A percentile compares a stretch with the other conserved stretches of the same genome.
phyloP scores from a whole-genome alignment of 768 basidiomycete genomes.

The Rhodotorula graminis region DNA sequence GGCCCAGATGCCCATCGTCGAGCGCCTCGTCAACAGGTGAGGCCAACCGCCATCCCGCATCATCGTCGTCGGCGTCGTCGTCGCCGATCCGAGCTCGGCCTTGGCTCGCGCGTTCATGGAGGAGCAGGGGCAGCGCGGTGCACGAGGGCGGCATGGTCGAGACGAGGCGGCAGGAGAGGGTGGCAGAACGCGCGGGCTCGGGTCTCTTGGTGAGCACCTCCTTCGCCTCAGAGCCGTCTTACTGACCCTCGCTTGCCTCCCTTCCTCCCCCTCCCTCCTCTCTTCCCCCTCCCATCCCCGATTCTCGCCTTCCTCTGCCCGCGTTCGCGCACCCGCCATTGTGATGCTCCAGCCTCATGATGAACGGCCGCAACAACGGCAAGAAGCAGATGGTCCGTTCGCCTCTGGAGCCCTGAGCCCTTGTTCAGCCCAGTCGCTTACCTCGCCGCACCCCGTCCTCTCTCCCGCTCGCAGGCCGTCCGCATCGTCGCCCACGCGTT shows the following conservation, averaged over 20 bases:
- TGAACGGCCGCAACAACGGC: slow-evolving; percentile 99
- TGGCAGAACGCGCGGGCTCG: too few relatives aligned
- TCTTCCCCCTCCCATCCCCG: neutral
- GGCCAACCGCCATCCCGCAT: slow-evolving; percentile 40
- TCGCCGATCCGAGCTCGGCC: neutral
- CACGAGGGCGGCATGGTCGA: too few relatives aligned
- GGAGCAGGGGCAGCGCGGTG: too few relatives aligned
- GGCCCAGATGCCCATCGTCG: slow-evolving; percentile 99
- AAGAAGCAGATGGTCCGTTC: slow-evolving; percentile 74
- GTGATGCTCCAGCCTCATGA: slow-evolving; percentile 74
- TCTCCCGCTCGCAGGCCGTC: slow-evolving; percentile 57
- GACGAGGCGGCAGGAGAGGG: neutral
- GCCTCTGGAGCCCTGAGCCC: neutral
- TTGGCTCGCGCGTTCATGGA: too few relatives aligned
- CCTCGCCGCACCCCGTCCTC: neutral
- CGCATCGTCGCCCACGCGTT: slow-evolving; percentile 99
- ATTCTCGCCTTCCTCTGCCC: neutral
- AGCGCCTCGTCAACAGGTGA: slow-evolving; percentile 94
- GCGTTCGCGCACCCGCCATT: neutral
- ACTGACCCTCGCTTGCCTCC: neutral
- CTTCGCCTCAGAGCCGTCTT: neutral
- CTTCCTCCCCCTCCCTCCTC: neutral
- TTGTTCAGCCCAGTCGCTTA: neutral
- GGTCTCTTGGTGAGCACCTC: neutral
- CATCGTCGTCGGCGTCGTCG: too few relatives aligned